Percentiles rank a stretch among this genome's conserved stretches.
Conservation (phyloP, 352 stramenopile genomes). For the Phytophthora cryptogea region DNA sequence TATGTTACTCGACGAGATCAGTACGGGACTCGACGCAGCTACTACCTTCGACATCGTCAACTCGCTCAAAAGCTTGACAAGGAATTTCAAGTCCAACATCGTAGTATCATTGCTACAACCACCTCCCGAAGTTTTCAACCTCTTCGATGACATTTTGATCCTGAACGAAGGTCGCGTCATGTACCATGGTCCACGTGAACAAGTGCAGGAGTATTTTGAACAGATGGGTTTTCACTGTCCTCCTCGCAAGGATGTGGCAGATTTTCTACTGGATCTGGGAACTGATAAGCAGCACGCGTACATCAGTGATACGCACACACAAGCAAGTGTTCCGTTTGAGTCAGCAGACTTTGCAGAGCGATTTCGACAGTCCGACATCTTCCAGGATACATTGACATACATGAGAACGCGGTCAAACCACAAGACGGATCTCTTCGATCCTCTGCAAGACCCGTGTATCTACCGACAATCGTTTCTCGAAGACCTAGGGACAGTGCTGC, state of each 20-base stretch:
- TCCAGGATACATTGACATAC: constrained; percentile 48
- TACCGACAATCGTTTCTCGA: constrained; percentile 62
- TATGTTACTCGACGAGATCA: constrained; percentile 83
- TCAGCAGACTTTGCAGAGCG: constrained; percentile 50
- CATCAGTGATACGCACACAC: constrained; percentile 10
- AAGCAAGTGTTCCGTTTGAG: constrained; percentile 26
- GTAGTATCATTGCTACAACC: constrained; percentile 90
- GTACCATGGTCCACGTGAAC: constrained; percentile 55
- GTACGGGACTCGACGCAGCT: constrained; percentile 58
- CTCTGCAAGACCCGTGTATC: constrained; percentile 21
- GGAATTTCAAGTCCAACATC: constrained; percentile 54
- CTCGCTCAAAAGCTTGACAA: constrained; percentile 46
- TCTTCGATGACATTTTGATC: constrained; percentile 95
- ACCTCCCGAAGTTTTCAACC: constrained; percentile 91
- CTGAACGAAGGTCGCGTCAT: constrained; percentile 91
- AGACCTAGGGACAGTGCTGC: constrained; percentile 48
- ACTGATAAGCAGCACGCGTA: constrained; percentile 60
- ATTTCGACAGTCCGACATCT: constrained; percentile 59
- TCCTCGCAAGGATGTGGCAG: constrained; percentile 50
- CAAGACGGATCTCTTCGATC: constrained; percentile 20
- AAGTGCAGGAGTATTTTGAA: constrained; percentile 55
- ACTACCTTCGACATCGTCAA: constrained; percentile 68
- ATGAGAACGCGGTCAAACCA: constrained; percentile 30
- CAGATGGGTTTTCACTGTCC: constrained; percentile 51
- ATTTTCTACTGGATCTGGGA: constrained; percentile 60